Base-by-base conservation (phyloP, 2,329 filamentous ascomycete genomes). In the Sphaerulina musiva region DNA sequence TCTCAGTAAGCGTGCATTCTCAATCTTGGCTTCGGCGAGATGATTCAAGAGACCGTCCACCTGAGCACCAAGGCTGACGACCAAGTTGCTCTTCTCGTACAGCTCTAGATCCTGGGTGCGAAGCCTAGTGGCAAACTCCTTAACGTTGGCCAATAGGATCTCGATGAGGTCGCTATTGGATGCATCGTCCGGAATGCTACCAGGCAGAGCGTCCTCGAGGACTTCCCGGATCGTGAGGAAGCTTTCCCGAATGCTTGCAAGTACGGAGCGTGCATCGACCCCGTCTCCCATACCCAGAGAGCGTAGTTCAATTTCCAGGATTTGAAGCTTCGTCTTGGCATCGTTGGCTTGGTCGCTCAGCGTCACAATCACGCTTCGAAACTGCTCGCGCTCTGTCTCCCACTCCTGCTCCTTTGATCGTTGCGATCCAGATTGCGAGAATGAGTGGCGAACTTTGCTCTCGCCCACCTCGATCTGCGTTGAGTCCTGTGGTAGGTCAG, bases 281-380 rank as follows among this genome's bases (percentile, higher is more conserved):
- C 66, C 63, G 4, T 71, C 61, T 31, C 60, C 64, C 55, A 76
- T 71, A 26, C 73, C 69, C 14, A 77, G 68, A 31, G 71, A 71
- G 51, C 73, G 66, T 3, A 77, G 64, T 56, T 76, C 73, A 20
- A 77, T 70, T 8, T 69, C 66, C 11, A 76, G 62, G 39, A 76
- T 66, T 31, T 73, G 67, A 2, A 77, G 66, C 5, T 69, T 66
- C 4, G 72, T 67, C 56, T 71, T 69, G 4, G 71, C 69, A 14
- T 73, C 67, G 38, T 71, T 70, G 4, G 72, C 67, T 51, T 73
- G 64, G 10, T 64, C 62, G 45, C 63, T 67, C 45, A 75, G 63
- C 7, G 67, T 64, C 34, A 70, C 59, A 48, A 77, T 70, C 50
- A 73, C 71, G 48, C 72, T 66, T 45, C 75, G 70, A 29, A 70